These are phyloP conservation scores for Cyphellophora europaea DNA, from an alignment of 2,329 filamentous ascomycete species.

Conservation along the genomic window DNA sequence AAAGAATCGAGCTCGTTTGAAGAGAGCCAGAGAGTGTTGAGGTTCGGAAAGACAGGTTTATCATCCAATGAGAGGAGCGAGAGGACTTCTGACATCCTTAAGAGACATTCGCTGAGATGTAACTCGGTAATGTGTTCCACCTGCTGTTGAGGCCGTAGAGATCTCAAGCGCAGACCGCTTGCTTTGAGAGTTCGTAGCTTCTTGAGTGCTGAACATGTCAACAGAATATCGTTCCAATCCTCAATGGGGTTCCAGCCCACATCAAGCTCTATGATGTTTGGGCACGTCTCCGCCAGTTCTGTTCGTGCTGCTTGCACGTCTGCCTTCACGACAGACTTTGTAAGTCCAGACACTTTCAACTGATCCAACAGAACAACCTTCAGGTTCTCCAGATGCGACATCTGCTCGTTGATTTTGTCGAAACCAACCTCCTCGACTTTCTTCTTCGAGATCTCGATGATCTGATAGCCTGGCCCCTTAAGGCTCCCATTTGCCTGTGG, in stretches of 20 bases:
- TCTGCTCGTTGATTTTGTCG: slow-evolving; percentile 75
- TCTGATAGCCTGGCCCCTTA: slow-evolving; percentile 3
- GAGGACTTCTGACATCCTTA: slow-evolving; percentile 57
- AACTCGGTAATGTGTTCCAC: slow-evolving; percentile 36
- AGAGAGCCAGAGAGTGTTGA: slow-evolving; percentile 12
- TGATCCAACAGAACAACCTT: slow-evolving; percentile 76
- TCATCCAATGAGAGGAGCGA: slow-evolving; percentile 6
- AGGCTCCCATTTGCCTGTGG: not conserved
- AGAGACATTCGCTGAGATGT: slow-evolving; percentile 56
- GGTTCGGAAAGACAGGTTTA: slow-evolving; percentile 7
- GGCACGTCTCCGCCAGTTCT: slow-evolving; percentile 48
- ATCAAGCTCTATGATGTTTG: slow-evolving; percentile 63
- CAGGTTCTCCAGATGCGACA: slow-evolving; percentile 68
- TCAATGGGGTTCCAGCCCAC: slow-evolving; percentile 76
- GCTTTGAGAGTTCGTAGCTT: slow-evolving; percentile 57
- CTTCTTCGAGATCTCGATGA: slow-evolving; percentile 68
- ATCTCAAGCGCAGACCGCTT: slow-evolving; percentile 12
- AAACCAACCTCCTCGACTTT: slow-evolving; percentile 91
- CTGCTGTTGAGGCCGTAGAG: slow-evolving; percentile 1
- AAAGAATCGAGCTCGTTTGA: slow-evolving; percentile 14
- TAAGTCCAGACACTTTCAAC: slow-evolving; percentile 46
- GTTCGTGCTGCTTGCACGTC: slow-evolving; percentile 23
- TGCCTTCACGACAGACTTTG: slow-evolving; percentile 16
- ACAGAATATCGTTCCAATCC: slow-evolving; percentile 54
- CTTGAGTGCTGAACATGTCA: slow-evolving; percentile 63